Evolutionary conservation across 1,284 basidiomycete species (phyloP), one percentile per base, ranked within the genome.

Genomic region (Melampsora abietis-canadensis): DNA sequence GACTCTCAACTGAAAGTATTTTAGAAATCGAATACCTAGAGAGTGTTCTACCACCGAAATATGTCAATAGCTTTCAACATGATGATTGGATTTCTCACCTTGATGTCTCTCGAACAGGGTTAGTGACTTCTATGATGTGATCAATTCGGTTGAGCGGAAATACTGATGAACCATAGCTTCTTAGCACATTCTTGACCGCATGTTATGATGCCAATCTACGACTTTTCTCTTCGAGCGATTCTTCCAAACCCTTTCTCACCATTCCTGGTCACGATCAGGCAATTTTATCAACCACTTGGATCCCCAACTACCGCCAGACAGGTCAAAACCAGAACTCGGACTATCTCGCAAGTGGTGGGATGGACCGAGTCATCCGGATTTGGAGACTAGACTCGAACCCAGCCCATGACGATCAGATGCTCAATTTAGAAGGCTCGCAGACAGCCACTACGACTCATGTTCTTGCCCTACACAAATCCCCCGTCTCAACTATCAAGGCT

Each of bases 81-180:
- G 91, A 98, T 77, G 94, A 97, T 78, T 98, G 94, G 95, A 89
- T 96, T 0, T 92, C 92, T 0, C 88, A 89, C 15, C 86, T 97
- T 31, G 90, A 89, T 57, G 88, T 90, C 74, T 83, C 84, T 76
- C 80, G 89, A 64, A 83, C 86, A 76, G 88, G 88, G 92, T 93
- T 79, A 79, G 89, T 83, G 54, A 54, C n/a, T 31, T 34, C 31
- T 40, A 34, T 59, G 31, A 6, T 37, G 44, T 62, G n/a, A 17
- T 46, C n/a, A 64, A 10, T 37, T 46, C 27, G 34, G 12, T 51
- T 24, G 48, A 48, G 15, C 15, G 44, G 27, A 21, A 54, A 34
- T 24, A 40, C n/a, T 66, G 34, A 27, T 17, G 46, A 59, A 61
- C 17, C 60, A 30, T 63, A 64, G 24, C 47, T 37, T 44, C 24